Base-by-base conservation (phyloP, 352 stramenopile genomes). In the Pythium brachiatum region DNA sequence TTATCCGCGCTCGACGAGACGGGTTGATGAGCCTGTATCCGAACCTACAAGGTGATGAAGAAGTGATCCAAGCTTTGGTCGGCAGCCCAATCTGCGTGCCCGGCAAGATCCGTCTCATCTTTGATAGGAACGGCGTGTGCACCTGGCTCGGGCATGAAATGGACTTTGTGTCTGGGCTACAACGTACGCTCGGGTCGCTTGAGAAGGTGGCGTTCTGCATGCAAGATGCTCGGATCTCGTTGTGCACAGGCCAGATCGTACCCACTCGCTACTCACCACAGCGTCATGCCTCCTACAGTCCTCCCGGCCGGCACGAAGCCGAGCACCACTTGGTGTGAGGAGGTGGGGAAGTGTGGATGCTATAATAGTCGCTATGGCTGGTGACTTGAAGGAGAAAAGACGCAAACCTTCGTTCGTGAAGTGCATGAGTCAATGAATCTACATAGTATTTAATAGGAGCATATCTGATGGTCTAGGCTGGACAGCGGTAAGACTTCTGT, bases 131-230 rank as follows among this genome's bases (percentile, higher is more conserved):
- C 21, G 78, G 75, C 31, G 34, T 62, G 26, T 57, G 83, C 23
- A 89, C 46, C 36, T 89, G 76, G 78, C 76, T 88, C 32, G 81
- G 76, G 41, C 72, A 73, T 23, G 75, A 91, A 38, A 76, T 80
- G 67, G 78, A 89, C 64, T 77, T 89, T 53, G 68, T 91, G 11
- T 48, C 29, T 2, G 79, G 74, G 0, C 55, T 91, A 1, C 72
- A 86, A 20, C 68, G 56, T 21, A 48, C 70, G 13, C 47, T 86
- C n/a, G 77, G 77, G 1, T 79, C 68, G 23, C 62, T 90, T n/a
- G 51, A 70, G 21, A 75, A 76, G 34, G 78, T 76, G 3, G 69
- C 68, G 8, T 34, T 41, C n/a, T 75, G 83, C 56, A 78, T 89
- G 50, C 39, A 65, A 0, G 69, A 62, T 39, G 65, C 79, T 20